Base-by-base conservation (phyloP, 441 rosid species). In the Pelargonium myrrhifolium region DNA sequence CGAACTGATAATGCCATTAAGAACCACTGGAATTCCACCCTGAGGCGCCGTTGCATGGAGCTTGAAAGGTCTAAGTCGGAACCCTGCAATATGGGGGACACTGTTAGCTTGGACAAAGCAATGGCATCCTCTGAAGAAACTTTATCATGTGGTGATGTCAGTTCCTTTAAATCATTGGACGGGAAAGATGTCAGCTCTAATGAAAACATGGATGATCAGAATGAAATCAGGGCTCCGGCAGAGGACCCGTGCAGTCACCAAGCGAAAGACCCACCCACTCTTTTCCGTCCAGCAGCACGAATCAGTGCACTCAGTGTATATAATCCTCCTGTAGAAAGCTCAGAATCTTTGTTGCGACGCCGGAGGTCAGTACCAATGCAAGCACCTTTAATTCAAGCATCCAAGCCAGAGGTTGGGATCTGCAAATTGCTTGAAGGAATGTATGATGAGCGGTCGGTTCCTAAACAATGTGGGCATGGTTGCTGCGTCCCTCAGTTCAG, bases 1-100 rank as follows among this genome's bases (percentile, higher is more conserved):
- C 79, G 93, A 69, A 87, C 93, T 42, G 93, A 87, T 74, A 85
- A 87, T 20, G 86, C 90, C 61, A 86, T 86, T 61, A 86, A 87
- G 76, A 83, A 86, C 65, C 93, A 86, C 64, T 87, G 93, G 93
- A 86, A 87, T 74, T 86, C 89, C 66, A 79, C 89, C 67, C 77
- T 85, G 39, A 76, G 83, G 72, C 85, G 93, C 24, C 82, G 83
- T 66, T 69, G 64, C 72, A 71, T 62, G 35, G 89, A 78, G 45
- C 69, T 67, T 70, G 78, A 75, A 58, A 77, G 68, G 69, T 69
- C 61, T 0, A 78, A 73, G 62, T 49, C 62, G 3, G 82, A 72
- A 66, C 71, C 79, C 65, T 72, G 68, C 64, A 76, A 72, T 65
- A 69, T 74, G 64, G 79, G 61, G 55, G 87, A 78, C 67, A 84